phyloP scores from a whole-genome alignment of 805 yeast species.

The Blastobotrys muscicola region DNA sequence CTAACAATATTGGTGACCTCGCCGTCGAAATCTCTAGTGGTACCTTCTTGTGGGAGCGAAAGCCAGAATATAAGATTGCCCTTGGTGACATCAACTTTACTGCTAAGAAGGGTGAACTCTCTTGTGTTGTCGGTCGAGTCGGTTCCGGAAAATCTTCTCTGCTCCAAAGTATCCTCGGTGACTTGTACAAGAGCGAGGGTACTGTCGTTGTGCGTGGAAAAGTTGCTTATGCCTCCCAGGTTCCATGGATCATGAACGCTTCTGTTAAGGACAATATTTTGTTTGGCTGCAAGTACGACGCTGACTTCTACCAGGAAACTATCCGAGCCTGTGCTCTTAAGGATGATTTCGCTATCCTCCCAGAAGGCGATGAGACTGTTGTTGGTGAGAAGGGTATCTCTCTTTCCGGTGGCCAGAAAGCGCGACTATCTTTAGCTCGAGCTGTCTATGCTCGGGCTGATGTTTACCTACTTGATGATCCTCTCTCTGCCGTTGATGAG shows the following conservation, averaged over 20 bases:
- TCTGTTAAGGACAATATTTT: slow-evolving; percentile 79
- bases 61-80: slow-evolving; percentile 11
- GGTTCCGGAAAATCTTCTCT: slow-evolving; percentile 82
- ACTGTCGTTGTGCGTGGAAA: slow-evolving; percentile 56
- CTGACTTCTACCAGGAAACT: slow-evolving; percentile 70
- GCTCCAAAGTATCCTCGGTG: slow-evolving; percentile 68
- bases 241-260: slow-evolving; percentile 91
- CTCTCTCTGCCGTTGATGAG: slow-evolving; percentile 93
- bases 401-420: slow-evolving; percentile 95
- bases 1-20: slow-evolving; percentile 45
- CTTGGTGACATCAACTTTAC: slow-evolving; percentile 41
- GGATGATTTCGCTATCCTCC: slow-evolving; percentile 67
- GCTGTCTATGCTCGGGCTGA: slow-evolving; percentile 95
- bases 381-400: slow-evolving; percentile 98
- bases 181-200: slow-evolving; percentile 61
- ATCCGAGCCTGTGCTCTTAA: slow-evolving; percentile 80
- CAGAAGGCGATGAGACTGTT: slow-evolving; percentile 83
- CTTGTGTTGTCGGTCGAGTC: slow-evolving; percentile 77
- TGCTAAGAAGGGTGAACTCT: slow-evolving; percentile 64
- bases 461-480: slow-evolving; percentile 82
- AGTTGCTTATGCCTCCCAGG: slow-evolving; percentile 76
- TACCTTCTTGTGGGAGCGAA: slow-evolving; percentile 18
- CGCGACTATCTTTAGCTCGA: slow-evolving; percentile 86
- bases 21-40: slow-evolving; percentile 21
- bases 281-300: slow-evolving; percentile 80